Conservation (phyloP, 2,329 filamentous ascomycete species). For the Ceratocystis ficicola region DNA sequence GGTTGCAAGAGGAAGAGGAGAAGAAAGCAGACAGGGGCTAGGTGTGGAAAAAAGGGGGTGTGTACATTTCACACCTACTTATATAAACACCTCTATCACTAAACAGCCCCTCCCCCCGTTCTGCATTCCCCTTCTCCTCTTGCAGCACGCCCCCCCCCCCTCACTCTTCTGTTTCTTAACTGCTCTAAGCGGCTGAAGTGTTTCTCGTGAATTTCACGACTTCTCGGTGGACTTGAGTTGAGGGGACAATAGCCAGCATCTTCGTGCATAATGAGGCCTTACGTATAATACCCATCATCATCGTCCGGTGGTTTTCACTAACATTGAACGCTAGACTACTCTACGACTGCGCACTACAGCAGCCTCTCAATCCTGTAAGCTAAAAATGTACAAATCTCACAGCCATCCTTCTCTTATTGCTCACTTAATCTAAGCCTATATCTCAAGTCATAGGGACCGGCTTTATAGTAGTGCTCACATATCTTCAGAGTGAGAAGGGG, state of each 20-base stretch:
- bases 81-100: neutral
- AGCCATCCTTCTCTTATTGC: neutral
- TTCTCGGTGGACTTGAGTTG: neutral
- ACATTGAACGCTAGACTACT: too few relatives aligned
- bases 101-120: neutral
- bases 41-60: neutral
- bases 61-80: neutral
- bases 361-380: neutral
- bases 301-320: too few relatives aligned
- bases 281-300: neutral
- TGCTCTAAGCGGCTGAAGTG: neutral
- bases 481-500: neutral
- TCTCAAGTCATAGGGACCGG: neutral
- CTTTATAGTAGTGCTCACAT: neutral
- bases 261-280: neutral
- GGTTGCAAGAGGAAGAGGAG: neutral
- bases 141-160: neutral
- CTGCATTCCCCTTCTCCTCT: neutral
- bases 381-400: neutral
- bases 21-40: neutral
- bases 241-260: neutral
- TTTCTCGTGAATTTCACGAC: neutral
- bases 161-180: neutral
- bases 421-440: neutral
- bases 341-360: neutral